Evolutionary conservation across 1,139 yeast genomes (phyloP).

Genomic region (Sugiyamaella pinicola): DNA sequence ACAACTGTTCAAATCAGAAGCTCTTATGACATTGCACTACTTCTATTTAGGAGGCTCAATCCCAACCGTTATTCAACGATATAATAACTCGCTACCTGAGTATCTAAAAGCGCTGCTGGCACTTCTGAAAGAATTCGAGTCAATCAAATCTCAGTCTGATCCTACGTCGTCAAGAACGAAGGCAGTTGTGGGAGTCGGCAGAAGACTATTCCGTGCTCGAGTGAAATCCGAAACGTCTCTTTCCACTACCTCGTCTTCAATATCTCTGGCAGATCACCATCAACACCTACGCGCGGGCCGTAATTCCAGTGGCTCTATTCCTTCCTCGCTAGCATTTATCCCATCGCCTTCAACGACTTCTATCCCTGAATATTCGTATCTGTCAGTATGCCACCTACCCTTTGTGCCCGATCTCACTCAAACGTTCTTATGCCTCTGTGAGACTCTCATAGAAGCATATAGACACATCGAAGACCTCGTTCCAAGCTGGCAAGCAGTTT

Average conservation of each 20-base stretch:
- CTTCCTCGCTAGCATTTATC: constrained; percentile 11
- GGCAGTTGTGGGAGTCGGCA: constrained; percentile 33
- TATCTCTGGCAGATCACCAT: constrained; percentile 6
- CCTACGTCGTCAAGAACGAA: constrained; percentile 30
- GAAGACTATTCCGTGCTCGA: constrained; percentile 34
- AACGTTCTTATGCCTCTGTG: constrained; percentile 37
- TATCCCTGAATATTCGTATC: constrained; percentile 29
- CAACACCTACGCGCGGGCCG: constrained; percentile 6
- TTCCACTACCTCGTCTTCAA: constrained; percentile 7
- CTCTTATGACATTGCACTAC: constrained; percentile 27
- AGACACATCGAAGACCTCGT: constrained; percentile 27
- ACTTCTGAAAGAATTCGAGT: constrained; percentile 35
- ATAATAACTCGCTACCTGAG: constrained; percentile 28
- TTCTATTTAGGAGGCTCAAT: constrained; percentile 36
- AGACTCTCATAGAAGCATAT: constrained; percentile 36
- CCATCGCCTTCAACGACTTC: constrained; percentile 18
- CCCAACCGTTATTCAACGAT: constrained; percentile 27
- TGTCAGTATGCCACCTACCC: constrained; percentile 36
- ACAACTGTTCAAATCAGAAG: constrained; percentile 22
- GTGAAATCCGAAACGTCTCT: constrained; percentile 28
- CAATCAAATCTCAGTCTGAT: constrained; percentile 25
- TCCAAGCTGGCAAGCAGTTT: constrained; percentile 22
- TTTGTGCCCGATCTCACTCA: constrained; percentile 39
- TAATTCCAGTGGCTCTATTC: constrained; percentile 14
- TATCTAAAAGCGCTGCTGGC: constrained; percentile 28